Evolutionary conservation across 208 protist species (phyloP), one percentile per base, ranked within the genome.

Genomic region (Kentomonas sorsogonicus): DNA sequence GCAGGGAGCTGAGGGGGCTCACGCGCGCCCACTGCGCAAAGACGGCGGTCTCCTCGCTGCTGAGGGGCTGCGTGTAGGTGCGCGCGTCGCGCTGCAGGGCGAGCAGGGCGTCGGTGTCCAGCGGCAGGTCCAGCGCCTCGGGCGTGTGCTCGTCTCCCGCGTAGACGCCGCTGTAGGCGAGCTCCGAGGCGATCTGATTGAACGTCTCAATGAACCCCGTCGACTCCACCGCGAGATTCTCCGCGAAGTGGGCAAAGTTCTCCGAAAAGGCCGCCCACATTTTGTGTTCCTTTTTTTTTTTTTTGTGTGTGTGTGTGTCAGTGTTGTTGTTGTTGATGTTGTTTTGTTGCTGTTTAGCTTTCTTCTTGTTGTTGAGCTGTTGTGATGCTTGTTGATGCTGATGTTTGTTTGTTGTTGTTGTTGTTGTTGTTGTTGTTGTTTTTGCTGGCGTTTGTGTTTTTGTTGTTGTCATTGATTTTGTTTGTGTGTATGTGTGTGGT

Each of bases 211-310:
- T 68, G 25, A 89, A 65, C 47, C 57, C 67, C 16, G 58, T 65
- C 3, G 84, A 87, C 66, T 92, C 80, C 10, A 66, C 69, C 45
- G 74, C 58, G 26, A 92, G 33, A 43, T 67, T 79, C 59, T 72
- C 58, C 22, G 77, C 74, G 53, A 92, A 77, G 56, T 87, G 69
- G 2, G 53, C 56, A 33, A 86, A 71, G 39, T 86, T 74, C 41
- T 82, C 73, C n/a, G 75, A 69, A 16, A 86, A 39, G 11, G 67
- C 63, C 11, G 79, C 73, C 76, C 79, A 86, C 79, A 86, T 86
- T 65, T 68, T 58, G 3, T 38, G 29, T 1, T 52, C 50, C 43
- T 67, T n/a, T 33, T 56, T 45, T 25, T 60, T 48, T 34, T 57
- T 30, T 60, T 57, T 33, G 23, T 53, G n/a, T n/a, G n/a, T 20